Percentiles rank a stretch among this genome's conserved stretches.
Conservation (phyloP, 208 protist species). For the Leishmania turanica region DNA sequence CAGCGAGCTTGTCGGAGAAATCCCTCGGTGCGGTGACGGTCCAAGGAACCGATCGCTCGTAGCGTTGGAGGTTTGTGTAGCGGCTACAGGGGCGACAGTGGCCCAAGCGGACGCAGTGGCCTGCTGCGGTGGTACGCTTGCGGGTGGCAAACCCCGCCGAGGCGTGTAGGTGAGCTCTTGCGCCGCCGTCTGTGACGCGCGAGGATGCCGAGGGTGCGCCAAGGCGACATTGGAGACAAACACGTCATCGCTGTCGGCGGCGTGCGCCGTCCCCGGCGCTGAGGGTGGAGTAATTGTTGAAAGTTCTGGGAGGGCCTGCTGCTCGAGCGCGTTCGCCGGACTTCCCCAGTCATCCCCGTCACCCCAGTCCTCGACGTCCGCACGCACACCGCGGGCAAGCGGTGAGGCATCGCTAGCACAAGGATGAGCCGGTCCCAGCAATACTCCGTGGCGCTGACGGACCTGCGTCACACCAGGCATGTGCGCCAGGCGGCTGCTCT, state of each 20-base stretch:
- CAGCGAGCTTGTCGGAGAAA: neutral
- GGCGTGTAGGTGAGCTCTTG: neutral
- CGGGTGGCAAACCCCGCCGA: neutral
- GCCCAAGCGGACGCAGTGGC: neutral
- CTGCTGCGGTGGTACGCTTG: neutral
- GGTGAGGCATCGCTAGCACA: neutral
- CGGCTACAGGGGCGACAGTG: neutral
- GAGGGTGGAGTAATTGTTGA: neutral
- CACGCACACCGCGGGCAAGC: neutral
- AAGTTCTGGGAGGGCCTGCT: neutral
- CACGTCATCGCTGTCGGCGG: neutral
- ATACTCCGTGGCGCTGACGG: slow-evolving; percentile 18
- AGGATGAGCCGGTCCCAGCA: neutral
- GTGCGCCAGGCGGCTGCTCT: neutral
- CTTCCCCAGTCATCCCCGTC: slow-evolving; percentile 4
- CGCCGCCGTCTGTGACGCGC: neutral
- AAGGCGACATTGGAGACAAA: slow-evolving; percentile 17
- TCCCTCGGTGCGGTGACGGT: neutral
- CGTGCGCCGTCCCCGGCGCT: neutral
- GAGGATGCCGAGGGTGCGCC: neutral
- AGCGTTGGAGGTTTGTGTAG: neutral
- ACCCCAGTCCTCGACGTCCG: neutral
- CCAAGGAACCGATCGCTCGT: neutral
- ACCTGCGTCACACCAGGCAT: slow-evolving; percentile 11
- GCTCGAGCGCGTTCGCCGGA: neutral